Evolutionary conservation across 1,284 basidiomycete species (phyloP).

Genomic region (Sphaerobolus stellatus): DNA sequence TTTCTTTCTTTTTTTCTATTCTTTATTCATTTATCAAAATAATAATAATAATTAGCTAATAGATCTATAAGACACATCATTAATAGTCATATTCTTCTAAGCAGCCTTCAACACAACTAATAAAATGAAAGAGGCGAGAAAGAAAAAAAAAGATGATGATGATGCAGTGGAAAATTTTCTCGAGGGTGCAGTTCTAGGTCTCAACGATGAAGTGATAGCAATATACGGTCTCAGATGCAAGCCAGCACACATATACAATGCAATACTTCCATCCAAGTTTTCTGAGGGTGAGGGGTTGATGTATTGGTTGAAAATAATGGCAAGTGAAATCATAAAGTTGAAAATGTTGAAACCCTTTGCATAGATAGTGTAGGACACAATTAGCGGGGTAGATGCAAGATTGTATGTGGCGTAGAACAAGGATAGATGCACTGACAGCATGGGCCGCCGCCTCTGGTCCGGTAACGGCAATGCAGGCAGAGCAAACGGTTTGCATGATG

Average conservation of each 20-base stretch:
- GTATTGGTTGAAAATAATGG: slow-evolving; percentile 79
- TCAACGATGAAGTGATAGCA: slow-evolving; percentile 68
- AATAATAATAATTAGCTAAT: no score
- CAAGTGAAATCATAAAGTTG: slow-evolving; percentile 62
- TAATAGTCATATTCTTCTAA: no score
- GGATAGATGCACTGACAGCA: slow-evolving; percentile 72
- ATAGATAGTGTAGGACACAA: slow-evolving; percentile 73
- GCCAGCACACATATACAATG: slow-evolving; percentile 54
- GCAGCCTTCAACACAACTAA: no score
- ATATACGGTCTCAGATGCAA: slow-evolving; percentile 61
- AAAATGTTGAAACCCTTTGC: slow-evolving; percentile 79
- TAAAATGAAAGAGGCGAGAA: no score
- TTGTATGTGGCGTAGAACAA: slow-evolving; percentile 70
- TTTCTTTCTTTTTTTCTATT: no score
- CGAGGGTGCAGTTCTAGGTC: slow-evolving; percentile 69
- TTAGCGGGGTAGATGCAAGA: slow-evolving; percentile 71
- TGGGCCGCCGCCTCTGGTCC: slow-evolving; percentile 49
- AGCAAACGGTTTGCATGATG: slow-evolving; percentile 69
- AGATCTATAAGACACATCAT: no score
- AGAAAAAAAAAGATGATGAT: no score
- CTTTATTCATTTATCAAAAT: no score
- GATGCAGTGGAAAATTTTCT: no score
- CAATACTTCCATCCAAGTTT: slow-evolving; percentile 67
- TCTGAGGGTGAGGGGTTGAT: slow-evolving; percentile 71
- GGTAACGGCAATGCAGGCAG: slow-evolving; percentile 55